Percentiles rank a stretch among this genome's conserved stretches.
phyloP scores from a whole-genome alignment of 805 yeast genomes.

The Candida manassasensis region DNA sequence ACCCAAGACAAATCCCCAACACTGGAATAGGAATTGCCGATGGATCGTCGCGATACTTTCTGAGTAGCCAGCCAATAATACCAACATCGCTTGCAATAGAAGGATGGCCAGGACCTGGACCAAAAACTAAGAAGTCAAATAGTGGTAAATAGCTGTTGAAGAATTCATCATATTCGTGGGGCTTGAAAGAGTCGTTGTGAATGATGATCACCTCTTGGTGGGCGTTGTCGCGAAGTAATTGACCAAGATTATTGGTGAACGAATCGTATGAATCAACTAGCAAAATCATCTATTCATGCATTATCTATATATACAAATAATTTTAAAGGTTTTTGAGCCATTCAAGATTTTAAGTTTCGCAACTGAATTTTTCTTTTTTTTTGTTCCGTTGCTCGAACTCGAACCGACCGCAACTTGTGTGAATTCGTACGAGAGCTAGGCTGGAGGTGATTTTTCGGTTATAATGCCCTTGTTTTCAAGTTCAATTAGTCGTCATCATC shows the following conservation, averaged over 20 bases:
- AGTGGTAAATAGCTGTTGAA: slow-evolving; percentile 41
- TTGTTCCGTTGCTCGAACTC: too few species aligned
- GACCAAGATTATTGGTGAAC: slow-evolving; percentile 76
- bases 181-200: slow-evolving; percentile 54
- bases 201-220: slow-evolving; percentile 49
- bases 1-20: slow-evolving; percentile 90
- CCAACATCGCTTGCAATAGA: slow-evolving; percentile 60
- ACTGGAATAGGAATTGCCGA: slow-evolving; percentile 46
- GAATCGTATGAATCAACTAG: slow-evolving; percentile 94
- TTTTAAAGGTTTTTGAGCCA: too few species aligned
- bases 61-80: slow-evolving; percentile 56
- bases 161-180: slow-evolving; percentile 25
- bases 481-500: slow-evolving; percentile 13
- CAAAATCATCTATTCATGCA: slow-evolving; percentile 41
- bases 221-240: slow-evolving; percentile 53
- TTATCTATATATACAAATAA: background rate
- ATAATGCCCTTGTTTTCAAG: too few species aligned
- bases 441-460: too few species aligned
- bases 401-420: too few species aligned
- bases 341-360: too few species aligned
- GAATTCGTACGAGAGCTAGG: too few species aligned
- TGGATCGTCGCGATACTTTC: slow-evolving; percentile 15
- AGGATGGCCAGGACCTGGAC: slow-evolving; percentile 98
- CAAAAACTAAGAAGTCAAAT: slow-evolving; percentile 76
- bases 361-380: too few species aligned